Evolutionary conservation across 805 yeast species (phyloP).

Genomic region (Priceomyces fermenticarens): DNA sequence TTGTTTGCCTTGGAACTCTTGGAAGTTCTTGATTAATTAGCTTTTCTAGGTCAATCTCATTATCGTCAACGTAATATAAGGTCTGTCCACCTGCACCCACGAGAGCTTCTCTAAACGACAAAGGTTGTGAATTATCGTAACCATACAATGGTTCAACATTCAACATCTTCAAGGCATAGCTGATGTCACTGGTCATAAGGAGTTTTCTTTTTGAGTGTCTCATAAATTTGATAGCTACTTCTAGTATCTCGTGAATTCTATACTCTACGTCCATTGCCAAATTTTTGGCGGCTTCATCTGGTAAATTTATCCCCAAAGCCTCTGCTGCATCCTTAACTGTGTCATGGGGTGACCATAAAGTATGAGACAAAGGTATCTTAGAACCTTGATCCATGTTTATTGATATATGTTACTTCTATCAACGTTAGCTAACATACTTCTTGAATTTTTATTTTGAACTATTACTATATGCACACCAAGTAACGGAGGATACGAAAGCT

Average conservation of each 20-base stretch:
- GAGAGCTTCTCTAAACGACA: constrained; percentile 81
- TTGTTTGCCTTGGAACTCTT: constrained; percentile 86
- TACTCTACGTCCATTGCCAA: constrained; percentile 99
- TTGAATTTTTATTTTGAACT: too few relatives aligned
- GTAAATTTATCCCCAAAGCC: constrained; percentile 75
- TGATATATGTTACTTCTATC: neutral
- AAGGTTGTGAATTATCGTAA: constrained; percentile 67
- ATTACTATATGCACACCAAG: too few relatives aligned
- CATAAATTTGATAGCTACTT: constrained; percentile 95
- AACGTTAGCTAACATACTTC: too few relatives aligned
- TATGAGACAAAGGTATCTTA: constrained; percentile 70
- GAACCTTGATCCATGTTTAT: constrained; percentile 29
- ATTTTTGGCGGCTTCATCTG: constrained; percentile 91
- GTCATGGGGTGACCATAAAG: constrained; percentile 96
- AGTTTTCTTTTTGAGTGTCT: constrained; percentile 86
- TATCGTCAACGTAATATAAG: constrained; percentile 87
- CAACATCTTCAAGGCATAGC: constrained; percentile 75
- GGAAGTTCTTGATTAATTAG: constrained; percentile 92
- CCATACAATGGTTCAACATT: constrained; percentile 95
- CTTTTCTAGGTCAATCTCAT: constrained; percentile 90
- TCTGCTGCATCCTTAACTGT: constrained; percentile 97
- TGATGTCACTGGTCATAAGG: constrained; percentile 76
- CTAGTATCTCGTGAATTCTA: constrained; percentile 90
- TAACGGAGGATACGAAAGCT: too few relatives aligned
- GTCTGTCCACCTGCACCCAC: constrained; percentile 88